These are phyloP conservation scores for Pythium aphanidermatum DNA, from an alignment of 352 stramenopile species.

Conservation along the genomic window DNA sequence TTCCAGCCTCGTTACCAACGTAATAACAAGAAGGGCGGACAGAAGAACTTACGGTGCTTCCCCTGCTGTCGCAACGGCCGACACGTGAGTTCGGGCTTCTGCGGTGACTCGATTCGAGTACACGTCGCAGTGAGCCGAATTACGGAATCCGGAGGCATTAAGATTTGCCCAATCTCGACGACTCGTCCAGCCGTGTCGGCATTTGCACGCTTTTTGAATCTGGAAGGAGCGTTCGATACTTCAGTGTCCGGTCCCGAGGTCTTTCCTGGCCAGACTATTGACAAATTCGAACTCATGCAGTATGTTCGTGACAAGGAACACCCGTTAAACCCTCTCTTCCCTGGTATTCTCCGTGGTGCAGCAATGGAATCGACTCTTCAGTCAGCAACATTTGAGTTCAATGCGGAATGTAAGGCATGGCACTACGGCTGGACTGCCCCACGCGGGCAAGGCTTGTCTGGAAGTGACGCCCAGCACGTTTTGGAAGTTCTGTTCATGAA, in stretches of 20 bases:
- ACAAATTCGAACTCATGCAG: slow-evolving; percentile 51
- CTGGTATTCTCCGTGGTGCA: slow-evolving; percentile 62
- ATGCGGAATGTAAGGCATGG: slow-evolving; percentile 84
- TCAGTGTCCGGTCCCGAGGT: slow-evolving; percentile 65
- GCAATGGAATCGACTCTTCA: slow-evolving; percentile 75
- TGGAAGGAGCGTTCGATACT: slow-evolving; percentile 65
- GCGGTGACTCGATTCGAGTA: slow-evolving; percentile 78
- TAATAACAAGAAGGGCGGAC: slow-evolving; percentile 88
- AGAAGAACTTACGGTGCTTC: slow-evolving; percentile 88
- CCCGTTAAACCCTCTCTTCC: slow-evolving; percentile 71
- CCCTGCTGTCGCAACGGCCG: slow-evolving; percentile 73
- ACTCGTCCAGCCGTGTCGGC: slow-evolving; percentile 53
- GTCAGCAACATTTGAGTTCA: slow-evolving; percentile 86
- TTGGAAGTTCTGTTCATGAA: slow-evolving; percentile 82
- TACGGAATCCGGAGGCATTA: slow-evolving; percentile 69
- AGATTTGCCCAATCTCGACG: slow-evolving; percentile 75
- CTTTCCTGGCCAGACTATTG: slow-evolving; percentile 71
- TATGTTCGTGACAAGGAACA: slow-evolving; percentile 72
- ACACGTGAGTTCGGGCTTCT: slow-evolving; percentile 84
- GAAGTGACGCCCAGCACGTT: slow-evolving; percentile 71
- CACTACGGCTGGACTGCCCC: slow-evolving; percentile 85
- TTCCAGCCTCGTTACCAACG: slow-evolving; percentile 81
- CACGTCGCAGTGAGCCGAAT: slow-evolving; percentile 72
- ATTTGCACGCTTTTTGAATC: slow-evolving; percentile 66
- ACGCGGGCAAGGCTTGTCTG: slow-evolving; percentile 64